phyloP scores from a whole-genome alignment of 2,329 filamentous ascomycete species.

The Tolypocladium ovalisporum region DNA sequence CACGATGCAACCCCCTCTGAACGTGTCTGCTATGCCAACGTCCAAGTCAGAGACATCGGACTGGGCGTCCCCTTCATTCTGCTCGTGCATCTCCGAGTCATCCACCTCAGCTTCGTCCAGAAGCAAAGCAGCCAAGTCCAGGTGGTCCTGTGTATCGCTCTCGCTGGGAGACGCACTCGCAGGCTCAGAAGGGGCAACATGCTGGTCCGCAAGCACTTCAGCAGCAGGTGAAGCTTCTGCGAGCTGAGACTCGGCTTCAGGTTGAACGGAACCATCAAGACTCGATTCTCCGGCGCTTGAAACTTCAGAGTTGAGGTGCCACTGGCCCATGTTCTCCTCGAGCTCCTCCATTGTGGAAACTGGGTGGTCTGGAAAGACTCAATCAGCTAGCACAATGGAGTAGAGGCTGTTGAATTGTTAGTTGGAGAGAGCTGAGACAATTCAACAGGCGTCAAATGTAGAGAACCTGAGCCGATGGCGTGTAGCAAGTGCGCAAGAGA shows the following conservation, averaged over 20 bases:
- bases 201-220: neutral
- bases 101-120: neutral
- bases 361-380: too few relatives aligned
- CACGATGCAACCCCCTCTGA: neutral
- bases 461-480: too few relatives aligned
- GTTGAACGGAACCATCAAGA: neutral
- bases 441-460: too few relatives aligned
- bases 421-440: neutral
- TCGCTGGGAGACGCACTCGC: neutral
- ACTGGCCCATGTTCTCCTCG: neutral
- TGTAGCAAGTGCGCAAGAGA: too few relatives aligned
- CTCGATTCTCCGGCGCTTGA: neutral
- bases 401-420: neutral
- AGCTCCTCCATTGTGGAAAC: neutral
- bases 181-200: neutral
- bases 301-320: neutral
- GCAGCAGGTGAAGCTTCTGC: neutral
- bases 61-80: neutral
- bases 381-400: neutral
- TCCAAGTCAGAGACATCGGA: neutral
- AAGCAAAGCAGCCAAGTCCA: neutral
- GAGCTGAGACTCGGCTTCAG: neutral
- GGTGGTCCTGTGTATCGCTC: neutral
- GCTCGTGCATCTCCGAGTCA: neutral
- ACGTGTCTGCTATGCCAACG: neutral